These are phyloP conservation scores for Lachnellula subtilissima DNA, from an alignment of 2,329 filamentous ascomycete species.

Conservation along the genomic window DNA sequence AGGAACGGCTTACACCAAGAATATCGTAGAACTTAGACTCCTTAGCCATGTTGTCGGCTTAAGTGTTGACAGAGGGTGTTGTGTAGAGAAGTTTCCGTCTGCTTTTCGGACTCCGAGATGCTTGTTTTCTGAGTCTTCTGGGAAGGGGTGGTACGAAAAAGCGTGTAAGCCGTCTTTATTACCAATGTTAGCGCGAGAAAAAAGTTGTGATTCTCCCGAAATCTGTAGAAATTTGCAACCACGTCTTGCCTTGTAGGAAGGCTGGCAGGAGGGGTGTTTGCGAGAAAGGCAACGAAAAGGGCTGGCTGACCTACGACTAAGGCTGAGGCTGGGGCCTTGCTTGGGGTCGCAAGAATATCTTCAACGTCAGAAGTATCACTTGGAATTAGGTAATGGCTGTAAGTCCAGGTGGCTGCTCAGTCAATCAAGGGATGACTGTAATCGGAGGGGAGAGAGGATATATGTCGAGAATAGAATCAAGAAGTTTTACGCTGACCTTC, in stretches of 20 bases:
- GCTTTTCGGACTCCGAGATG: background rate
- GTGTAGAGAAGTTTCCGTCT: background rate
- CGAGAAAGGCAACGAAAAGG: background rate
- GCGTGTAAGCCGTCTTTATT: background rate
- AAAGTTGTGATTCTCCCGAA: background rate
- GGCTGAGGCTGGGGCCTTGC: background rate
- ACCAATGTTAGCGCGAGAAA: background rate
- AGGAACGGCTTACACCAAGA: constrained; percentile 59
- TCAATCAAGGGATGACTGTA: background rate
- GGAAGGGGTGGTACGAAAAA: background rate
- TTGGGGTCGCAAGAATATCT: background rate
- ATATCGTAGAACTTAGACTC: constrained; percentile 76
- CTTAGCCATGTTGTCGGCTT: constrained; percentile 60
- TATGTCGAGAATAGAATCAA: background rate
- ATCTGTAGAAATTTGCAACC: background rate
- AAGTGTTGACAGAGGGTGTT: constrained; percentile 8
- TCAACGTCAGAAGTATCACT: background rate
- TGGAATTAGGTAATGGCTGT: background rate
- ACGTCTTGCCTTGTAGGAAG: background rate
- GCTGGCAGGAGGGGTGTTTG: background rate
- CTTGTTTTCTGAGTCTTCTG: background rate
- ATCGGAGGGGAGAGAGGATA: background rate
- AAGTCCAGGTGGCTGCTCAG: no score
- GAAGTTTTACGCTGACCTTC: background rate
- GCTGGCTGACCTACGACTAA: background rate